phyloP scores from a whole-genome alignment of 345 rosid species.

The Eucalyptus lansdowneana region DNA sequence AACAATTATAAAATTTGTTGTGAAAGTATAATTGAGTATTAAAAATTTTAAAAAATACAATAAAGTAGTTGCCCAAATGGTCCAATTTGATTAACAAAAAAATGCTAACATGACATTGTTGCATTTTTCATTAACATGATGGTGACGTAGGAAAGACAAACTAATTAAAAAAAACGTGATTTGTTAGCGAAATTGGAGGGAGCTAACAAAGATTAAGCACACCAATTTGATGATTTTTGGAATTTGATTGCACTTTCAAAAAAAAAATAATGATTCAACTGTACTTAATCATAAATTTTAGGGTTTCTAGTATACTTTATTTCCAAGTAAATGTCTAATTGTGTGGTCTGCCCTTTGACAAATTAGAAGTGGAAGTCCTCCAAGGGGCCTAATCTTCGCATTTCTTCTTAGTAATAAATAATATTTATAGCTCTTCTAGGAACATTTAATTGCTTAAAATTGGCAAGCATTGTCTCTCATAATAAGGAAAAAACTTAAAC shows the following conservation, averaged over 20 bases:
- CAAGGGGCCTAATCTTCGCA: rapidly evolving
- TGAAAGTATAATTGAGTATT: rapidly evolving
- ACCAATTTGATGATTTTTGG: rapidly evolving
- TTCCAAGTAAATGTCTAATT: background rate
- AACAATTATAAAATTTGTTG: rapidly evolving
- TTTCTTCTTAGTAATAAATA: rapidly evolving
- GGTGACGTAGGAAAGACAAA: background rate
- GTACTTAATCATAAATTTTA: background rate
- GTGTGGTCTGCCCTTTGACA: background rate
- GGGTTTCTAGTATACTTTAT: background rate
- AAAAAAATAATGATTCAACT: rapidly evolving
- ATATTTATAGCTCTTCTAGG: background rate
- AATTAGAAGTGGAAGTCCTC: background rate
- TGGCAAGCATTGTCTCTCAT: background rate
- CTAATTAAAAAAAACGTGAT: rapidly evolving
- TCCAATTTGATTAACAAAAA: rapidly evolving
- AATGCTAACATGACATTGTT: background rate
- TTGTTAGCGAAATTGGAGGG: rapidly evolving
- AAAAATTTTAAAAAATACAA: rapidly evolving
- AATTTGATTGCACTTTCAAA: rapidly evolving
- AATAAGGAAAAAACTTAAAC: background rate
- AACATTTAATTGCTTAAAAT: rapidly evolving
- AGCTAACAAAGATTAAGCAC: background rate
- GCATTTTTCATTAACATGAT: background rate
- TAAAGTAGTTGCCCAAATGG: rapidly evolving